A percentile compares a stretch with the other conserved stretches of the same genome.
These are phyloP conservation scores for Lactarius tabidus DNA, from an alignment of 768 basidiomycete species.

Conservation along the genomic window DNA sequence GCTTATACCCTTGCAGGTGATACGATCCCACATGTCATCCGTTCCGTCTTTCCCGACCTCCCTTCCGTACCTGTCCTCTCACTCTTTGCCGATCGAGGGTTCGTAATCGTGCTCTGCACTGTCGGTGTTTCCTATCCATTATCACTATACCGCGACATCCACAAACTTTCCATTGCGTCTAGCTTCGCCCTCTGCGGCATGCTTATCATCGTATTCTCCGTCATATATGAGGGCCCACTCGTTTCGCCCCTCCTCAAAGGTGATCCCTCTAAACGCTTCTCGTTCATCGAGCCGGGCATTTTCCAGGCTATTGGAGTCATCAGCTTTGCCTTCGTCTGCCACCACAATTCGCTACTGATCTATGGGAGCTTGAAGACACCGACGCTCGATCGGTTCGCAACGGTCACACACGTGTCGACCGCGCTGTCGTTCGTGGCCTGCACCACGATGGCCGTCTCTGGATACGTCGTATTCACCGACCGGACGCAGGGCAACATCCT, in stretches of 20 bases:
- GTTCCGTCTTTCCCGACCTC: constrained; percentile 70
- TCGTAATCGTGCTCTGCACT: constrained; percentile 86
- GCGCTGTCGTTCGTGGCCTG: constrained; percentile 81
- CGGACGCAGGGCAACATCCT: constrained; percentile 94
- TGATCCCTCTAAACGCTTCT: constrained; percentile 66
- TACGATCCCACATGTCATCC: constrained; percentile 92
- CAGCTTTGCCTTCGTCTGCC: constrained; percentile 94
- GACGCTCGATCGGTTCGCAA: constrained; percentile 89
- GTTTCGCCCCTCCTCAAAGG: constrained; percentile 73
- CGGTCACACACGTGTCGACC: constrained; percentile 91
- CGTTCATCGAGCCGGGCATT: constrained; percentile 72
- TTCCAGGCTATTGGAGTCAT: constrained; percentile 98
- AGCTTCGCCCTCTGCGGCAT: constrained; percentile 90
- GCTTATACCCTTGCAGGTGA: constrained; percentile 54
- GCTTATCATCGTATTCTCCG: constrained; percentile 85
- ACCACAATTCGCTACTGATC: constrained; percentile 96
- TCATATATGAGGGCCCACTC: constrained; percentile 78
- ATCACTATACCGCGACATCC: constrained; percentile 94
- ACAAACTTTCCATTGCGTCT: constrained; percentile 92
- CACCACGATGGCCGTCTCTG: constrained; percentile 76
- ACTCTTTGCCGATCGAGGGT: constrained; percentile 79
- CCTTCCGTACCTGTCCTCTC: constrained; percentile 66
- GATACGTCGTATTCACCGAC: constrained; percentile 85
- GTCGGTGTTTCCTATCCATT: constrained; percentile 89
- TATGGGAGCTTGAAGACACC: constrained; percentile 92